Percentiles rank a stretch among this genome's conserved stretches.
These are phyloP conservation scores for Cyberlindnera xishuangbannaensis DNA, from an alignment of 805 yeast genomes.

Conservation along the genomic window DNA sequence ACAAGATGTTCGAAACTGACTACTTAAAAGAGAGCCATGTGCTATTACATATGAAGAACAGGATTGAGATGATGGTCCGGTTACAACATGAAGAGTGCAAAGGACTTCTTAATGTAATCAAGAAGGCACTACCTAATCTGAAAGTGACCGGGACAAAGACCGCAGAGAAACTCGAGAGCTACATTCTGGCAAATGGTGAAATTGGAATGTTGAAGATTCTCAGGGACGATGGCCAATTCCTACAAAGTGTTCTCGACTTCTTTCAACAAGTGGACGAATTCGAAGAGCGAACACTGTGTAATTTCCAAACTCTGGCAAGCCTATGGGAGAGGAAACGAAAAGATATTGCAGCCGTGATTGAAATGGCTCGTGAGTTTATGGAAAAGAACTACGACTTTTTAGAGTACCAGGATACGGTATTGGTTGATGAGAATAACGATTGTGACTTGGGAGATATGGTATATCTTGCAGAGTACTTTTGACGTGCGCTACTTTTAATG, in stretches of 20 bases:
- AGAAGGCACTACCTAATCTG: too few species aligned
- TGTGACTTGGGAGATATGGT: neutral
- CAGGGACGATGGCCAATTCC: neutral
- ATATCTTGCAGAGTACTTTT: neutral
- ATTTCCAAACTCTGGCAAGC: neutral
- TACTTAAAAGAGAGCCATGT: neutral
- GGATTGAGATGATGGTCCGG: neutral
- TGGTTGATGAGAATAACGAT: neutral
- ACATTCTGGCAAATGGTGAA: constrained; percentile 2
- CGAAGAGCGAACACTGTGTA: too few species aligned
- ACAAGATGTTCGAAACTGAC: neutral
- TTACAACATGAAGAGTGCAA: neutral
- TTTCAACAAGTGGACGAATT: constrained; percentile 5
- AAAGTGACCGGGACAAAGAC: too few species aligned
- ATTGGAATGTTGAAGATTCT: constrained; percentile 2
- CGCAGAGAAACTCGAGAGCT: constrained; percentile 1
- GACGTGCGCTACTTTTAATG: neutral
- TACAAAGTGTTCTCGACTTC: constrained; percentile 2
- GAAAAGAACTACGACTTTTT: neutral
- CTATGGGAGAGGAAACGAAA: neutral
- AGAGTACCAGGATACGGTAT: neutral
- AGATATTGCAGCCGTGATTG: too few species aligned
- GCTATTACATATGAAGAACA: neutral
- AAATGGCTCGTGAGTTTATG: neutral
- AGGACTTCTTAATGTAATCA: too few species aligned